phyloP scores from a whole-genome alignment of 495 filamentous ascomycete species.

The Podospora pseudoanserina region DNA sequence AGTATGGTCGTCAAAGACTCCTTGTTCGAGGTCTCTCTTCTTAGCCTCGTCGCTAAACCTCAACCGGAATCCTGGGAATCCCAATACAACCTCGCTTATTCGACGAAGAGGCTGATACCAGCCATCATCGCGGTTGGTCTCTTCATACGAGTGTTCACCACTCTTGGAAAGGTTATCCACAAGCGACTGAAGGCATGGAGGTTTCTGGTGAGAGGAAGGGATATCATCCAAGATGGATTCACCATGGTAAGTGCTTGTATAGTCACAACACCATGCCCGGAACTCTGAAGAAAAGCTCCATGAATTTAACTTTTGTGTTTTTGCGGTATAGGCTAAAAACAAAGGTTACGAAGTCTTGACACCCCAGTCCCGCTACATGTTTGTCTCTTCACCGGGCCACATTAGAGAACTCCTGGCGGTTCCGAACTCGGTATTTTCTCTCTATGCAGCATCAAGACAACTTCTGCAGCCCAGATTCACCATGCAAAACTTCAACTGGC shows the following conservation, averaged over 20 bases:
- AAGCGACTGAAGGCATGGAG: background rate
- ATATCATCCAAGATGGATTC: background rate
- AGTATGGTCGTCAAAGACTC: too few species aligned
- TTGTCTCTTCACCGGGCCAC: background rate
- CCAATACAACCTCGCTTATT: too few species aligned
- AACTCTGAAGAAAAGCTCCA: too few species aligned
- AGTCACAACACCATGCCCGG: too few species aligned
- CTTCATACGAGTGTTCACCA: too few species aligned
- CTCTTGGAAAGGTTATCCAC: too few species aligned
- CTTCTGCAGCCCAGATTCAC: slow-evolving; percentile 9
- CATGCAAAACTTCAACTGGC: slow-evolving; percentile 6
- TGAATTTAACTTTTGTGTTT: too few species aligned
- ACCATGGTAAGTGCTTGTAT: background rate
- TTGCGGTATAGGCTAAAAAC: background rate
- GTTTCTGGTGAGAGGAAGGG: background rate
- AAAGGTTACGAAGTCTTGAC: background rate
- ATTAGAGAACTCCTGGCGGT: background rate
- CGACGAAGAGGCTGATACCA: too few species aligned
- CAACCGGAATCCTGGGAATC: too few species aligned
- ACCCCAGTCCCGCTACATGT: background rate
- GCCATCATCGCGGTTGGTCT: too few species aligned
- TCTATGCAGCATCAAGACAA: background rate
- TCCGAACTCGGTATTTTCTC: background rate
- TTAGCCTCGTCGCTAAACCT: too few species aligned
- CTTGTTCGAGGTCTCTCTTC: too few species aligned